Evolutionary conservation across 192 early-diverging fungal genomes (phyloP), one percentile per base, ranked within the genome.

Genomic region (Paraglomus occultum): DNA sequence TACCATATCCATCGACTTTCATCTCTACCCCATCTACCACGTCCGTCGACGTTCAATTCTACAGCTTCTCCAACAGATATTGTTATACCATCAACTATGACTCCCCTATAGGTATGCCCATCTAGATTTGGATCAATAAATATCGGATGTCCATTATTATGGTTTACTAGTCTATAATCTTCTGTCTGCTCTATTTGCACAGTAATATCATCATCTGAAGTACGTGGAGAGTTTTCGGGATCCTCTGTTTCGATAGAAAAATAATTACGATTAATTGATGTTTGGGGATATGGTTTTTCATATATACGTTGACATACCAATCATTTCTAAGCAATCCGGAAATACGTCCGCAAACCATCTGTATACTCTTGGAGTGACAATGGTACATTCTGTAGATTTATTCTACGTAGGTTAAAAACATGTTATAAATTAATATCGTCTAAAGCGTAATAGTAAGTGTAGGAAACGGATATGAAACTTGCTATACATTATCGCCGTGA

Each of bases 301-400:
- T 47, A 23, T 9, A 49, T 48, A 49, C n/a, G n/a, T 31, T 12
- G 40, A 48, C 31, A 40, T 66, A 66, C 64, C 64, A 52, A 66
- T 17, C 10, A 42, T 10, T 8, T 42, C 8, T 5, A 66, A 40
- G 18, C n/a, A 38, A 4, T 45, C 40, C 7, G 66, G 66, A 55
- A 68, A 68, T 23, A 55, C 3, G 5, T 55, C 51, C 10, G 44
- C 8, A 55, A 68, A 68, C 66, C 66, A 68, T 20, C 39, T 50
- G 48, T 22, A 55, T 3, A 68, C 66, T 11, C 9, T 55, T 55
- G 66, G 66, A 1, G 66, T 68, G 39, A 68, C 66, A 45, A 52
- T 14, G 8, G 66, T 68, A 45, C 57, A 45, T 68, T 68, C 66
- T 18, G 18, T 6, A 5, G 8, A 49, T 20, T 48, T 47, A 9